Evolutionary conservation across 106 monocot species (phyloP), one percentile per base, ranked within the genome.

Genomic region (Ottelia alismoides): DNA sequence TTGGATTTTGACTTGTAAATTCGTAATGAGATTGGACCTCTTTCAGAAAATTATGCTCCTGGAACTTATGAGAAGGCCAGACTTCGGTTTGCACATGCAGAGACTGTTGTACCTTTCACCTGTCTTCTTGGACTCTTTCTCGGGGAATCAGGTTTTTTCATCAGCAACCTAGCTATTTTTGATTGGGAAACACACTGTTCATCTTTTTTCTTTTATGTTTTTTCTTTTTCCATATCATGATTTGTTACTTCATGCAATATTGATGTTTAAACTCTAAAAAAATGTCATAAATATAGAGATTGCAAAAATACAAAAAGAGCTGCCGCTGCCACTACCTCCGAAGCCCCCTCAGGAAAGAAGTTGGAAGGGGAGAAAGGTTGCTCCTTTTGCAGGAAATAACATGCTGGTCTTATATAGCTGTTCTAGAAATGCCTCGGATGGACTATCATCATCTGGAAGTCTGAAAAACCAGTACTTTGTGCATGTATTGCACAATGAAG

Each of bases 21-120:
- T n/a, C n/a, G n/a, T n/a, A n/a, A n/a, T n/a, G n/a, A n/a, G n/a
- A n/a, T n/a, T n/a, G n/a, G n/a, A n/a, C n/a, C n/a, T n/a, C n/a
- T n/a, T n/a, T n/a, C 70, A 98, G 96, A 79, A 58, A 90, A 85
- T 47, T 54, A 22, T 45, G 28, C 45, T 16, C 61, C 69, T 63
- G 76, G 73, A 66, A 90, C 73, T 55, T 85, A 63, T 72, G 96
- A 98, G 76, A 98, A 85, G 70, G 85, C 96, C 49, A 81, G 81
- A 54, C 89, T 98, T 62, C 89, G 90, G 48, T 98, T 98, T 79
- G 96, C 96, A 52, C 96, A 98, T 79, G 96, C 96, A 44, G 96
- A 83, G 67, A 98, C 96, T 40, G 65, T 98, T 54, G 78, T 98
- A 30, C 89, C 96, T 32, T 90, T 98, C 60, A 79, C 53, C 49